Evolutionary conservation across 2,329 filamentous ascomycete species (phyloP), one percentile per base, ranked within the genome.

Genomic region (Dothistroma septosporum): DNA sequence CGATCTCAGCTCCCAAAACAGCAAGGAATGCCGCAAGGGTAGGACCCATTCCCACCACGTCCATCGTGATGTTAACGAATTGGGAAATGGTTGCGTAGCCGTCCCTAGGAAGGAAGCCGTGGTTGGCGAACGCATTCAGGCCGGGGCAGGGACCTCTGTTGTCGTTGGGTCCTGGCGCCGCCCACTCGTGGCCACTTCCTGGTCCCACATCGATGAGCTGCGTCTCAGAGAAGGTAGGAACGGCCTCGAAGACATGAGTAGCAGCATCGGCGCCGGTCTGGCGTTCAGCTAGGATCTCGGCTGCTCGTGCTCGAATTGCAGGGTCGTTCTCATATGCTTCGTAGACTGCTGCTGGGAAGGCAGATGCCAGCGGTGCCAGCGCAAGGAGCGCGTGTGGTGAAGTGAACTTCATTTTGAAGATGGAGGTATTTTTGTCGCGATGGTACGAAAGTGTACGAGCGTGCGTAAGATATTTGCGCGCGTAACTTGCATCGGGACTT

Each of bases 21-120:
- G 73, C 63, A 35, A 76, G 66, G 61, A 75, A 71, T 21, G 64
- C 59, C 9, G 69, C 68, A 14, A 76, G 67, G 22, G 73, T 66
- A 2, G 62, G 35, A 11, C 71, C 72, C 73, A 75, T 76, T 22
- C 73, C 73, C 48, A 74, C 72, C 10, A 73, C 72, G 19, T 58
- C 47, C n/a, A 47, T 64, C 3, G 70, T 73, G 22, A 61, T 64
- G 32, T 71, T 65, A 59, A 72, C 62, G 63, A 70, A 73, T 19
- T 73, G 64, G 10, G 59, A n/a, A 32, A 72, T 68, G 8, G 71
- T 73, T 3, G 66, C 72, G 44, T 71, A 69, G 19, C 72, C 72
- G 37, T 72, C 69, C 57, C 68, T 68, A 6, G 72, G 71, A 1
- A 74, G 61, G 56, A 72, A 73, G 44, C 61, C 62, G 53, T 67